These are phyloP conservation scores for Talaromyces atroroseus DNA, from an alignment of 2,329 filamentous ascomycete genomes.

Conservation along the genomic window DNA sequence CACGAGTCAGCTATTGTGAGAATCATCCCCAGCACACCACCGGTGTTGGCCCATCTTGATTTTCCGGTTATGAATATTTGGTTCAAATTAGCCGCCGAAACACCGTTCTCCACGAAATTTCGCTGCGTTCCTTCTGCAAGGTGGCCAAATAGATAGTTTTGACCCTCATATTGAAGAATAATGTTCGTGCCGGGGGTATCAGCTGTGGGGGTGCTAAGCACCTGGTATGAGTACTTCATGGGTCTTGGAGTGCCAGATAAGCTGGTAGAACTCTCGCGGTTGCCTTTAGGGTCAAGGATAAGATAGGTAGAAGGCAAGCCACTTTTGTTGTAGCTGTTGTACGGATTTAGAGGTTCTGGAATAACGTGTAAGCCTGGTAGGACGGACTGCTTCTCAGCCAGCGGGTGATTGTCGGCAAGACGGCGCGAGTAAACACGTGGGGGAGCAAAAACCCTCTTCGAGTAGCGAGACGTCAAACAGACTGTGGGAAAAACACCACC, in stretches of 20 bases:
- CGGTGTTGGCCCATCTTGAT: constrained; percentile 68
- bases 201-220: constrained; percentile 75
- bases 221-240: constrained; percentile 71
- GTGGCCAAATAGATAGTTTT: constrained; percentile 80
- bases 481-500: neutral
- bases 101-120: constrained; percentile 62
- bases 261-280: constrained; percentile 5
- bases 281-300: neutral
- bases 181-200: constrained; percentile 80
- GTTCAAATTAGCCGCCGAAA: constrained; percentile 59
- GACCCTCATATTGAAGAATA: constrained; percentile 71
- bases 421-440: neutral
- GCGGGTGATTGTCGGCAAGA: neutral
- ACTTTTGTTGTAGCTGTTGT: neutral
- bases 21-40: constrained; percentile 79
- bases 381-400: constrained; percentile 1
- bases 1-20: constrained; percentile 72
- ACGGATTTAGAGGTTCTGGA: constrained; percentile 12
- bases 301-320: neutral
- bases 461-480: neutral
- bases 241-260: constrained; percentile 16
- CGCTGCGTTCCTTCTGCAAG: constrained; percentile 81
- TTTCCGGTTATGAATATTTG: constrained; percentile 79
- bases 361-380: constrained; percentile 14
- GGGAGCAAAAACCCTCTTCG: neutral